Percentiles rank a stretch among this genome's conserved stretches.
Evolutionary conservation across 2,329 filamentous ascomycete genomes (phyloP).

Genomic region (Phoma sp.): DNA sequence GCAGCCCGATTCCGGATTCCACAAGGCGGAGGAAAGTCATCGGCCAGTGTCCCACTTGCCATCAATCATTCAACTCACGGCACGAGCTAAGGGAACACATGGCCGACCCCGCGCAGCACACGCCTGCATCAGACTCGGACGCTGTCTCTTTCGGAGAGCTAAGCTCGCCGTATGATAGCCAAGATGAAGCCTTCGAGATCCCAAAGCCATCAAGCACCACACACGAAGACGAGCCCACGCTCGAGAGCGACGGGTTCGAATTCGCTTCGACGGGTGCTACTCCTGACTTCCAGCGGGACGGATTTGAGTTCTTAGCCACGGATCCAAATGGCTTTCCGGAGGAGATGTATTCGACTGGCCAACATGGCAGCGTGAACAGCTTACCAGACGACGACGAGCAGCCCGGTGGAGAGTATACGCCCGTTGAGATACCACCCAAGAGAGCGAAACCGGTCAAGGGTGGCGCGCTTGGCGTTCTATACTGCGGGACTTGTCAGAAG

Average conservation of each 20-base stretch:
- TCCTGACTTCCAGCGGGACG: neutral
- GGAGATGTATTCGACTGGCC: neutral
- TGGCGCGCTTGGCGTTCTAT: constrained; percentile 12
- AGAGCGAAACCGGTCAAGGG: neutral
- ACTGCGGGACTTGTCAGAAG: constrained; percentile 15
- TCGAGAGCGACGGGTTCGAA: constrained; percentile 15
- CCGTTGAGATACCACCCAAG: neutral
- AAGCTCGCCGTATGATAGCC: constrained; percentile 7
- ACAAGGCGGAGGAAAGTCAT: constrained; percentile 9
- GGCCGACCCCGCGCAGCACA: constrained; percentile 8
- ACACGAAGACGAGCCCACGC: constrained; percentile 4
- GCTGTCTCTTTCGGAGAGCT: constrained; percentile 17
- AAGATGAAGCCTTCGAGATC: neutral
- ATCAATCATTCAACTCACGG: constrained; percentile 6
- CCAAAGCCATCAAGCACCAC: neutral
- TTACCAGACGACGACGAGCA: constrained; percentile 1
- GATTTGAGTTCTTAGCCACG: neutral
- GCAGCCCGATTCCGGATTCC: neutral
- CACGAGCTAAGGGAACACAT: constrained; percentile 15
- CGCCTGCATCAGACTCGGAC: constrained; percentile 11
- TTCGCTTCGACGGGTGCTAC: neutral
- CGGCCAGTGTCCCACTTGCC: constrained; percentile 15
- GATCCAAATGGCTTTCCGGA: neutral
- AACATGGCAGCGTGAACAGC: constrained; percentile 6
- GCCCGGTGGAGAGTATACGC: neutral